Evolutionary conservation across 768 basidiomycete species (phyloP), one percentile per base, ranked within the genome.

Genomic region (Antrodiella citrinella): DNA sequence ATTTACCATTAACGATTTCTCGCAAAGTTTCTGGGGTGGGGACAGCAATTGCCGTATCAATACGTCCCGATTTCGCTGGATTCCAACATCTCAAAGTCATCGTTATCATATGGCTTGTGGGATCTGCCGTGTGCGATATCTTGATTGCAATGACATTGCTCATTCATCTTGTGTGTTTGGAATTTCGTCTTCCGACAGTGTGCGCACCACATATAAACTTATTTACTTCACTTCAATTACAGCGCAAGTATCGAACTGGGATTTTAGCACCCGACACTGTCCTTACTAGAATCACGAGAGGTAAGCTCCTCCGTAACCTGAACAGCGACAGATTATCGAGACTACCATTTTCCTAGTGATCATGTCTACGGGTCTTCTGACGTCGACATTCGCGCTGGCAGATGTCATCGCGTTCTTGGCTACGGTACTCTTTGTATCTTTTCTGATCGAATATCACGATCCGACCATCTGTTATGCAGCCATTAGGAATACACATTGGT

Each of bases 221-320:
- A 18, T 44, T 20, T 26, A 18, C 1, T 13, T 19, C 13, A 26
- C 22, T 39, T 10, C 21, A 4, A 11, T 35, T 5, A 7, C 19
- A 55, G 54, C 22, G 44, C 38, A 52, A 47, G 26, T 51, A 52
- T 47, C 51, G 51, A 44, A 55, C 51, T 10, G 54, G 54, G 5
- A 51, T 55, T 47, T 18, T 44, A 3, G 35, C 39, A 3, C 51
- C 54, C 2, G 54, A 55, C 23, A 48, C 26, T 35, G 51, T 49
- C 22, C 47, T 55, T 19, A 55, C 48, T 44, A 51, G 49, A 43
- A 51, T 55, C 26, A 49, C 51, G 20, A 46, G 54, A 26, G 26
- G 51, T 55, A 30, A 25, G 54, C 45, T 3, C n/a, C 5, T 4
- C 4, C 3, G 2, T n/a, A 25, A 12, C 21, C 9, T 35, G 2